Conservation (phyloP, 2,329 filamentous ascomycete genomes). For the Epicoccum sorghinum region DNA sequence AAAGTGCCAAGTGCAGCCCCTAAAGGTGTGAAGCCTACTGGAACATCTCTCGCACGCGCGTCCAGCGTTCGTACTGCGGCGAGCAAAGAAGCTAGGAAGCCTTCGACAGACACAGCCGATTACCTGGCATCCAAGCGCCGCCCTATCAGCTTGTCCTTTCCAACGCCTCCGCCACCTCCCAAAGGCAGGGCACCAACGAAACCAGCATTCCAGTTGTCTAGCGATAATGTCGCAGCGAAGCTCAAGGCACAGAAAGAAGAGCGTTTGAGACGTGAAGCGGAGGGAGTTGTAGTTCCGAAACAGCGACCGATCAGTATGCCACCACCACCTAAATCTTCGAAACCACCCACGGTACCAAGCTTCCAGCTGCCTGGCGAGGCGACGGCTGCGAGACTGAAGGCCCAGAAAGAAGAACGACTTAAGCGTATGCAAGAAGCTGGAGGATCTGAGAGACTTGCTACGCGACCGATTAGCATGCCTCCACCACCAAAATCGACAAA, state of each 20-base stretch:
- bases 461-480: conserved; percentile 54
- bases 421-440: conserved; percentile 45
- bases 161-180: conserved; percentile 52
- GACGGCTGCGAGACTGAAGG: conserved; percentile 48
- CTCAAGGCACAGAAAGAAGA: conserved; percentile 59
- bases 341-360: conserved; percentile 56
- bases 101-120: conserved; percentile 38
- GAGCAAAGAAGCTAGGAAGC: conserved; percentile 29
- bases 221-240: conserved; percentile 60
- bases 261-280: conserved; percentile 52
- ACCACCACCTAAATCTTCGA: conserved; percentile 56
- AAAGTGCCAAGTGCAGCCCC: conserved; percentile 33
- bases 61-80: conserved; percentile 35
- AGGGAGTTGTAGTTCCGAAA: conserved; percentile 34
- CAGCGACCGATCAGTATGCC: conserved; percentile 55
- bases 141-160: conserved; percentile 57
- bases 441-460: conserved; percentile 39
- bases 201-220: conserved; percentile 59
- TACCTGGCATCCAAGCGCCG: conserved; percentile 53
- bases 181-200: conserved; percentile 59
- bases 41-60: conserved; percentile 32
- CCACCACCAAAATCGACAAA: conserved; percentile 58
- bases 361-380: conserved; percentile 62
- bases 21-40: conserved; percentile 38
- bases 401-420: conserved; percentile 40